Percentiles rank a stretch among this genome's conserved stretches.
Evolutionary conservation across 768 basidiomycete species (phyloP).

Genomic region (Termitomyces heimii): DNA sequence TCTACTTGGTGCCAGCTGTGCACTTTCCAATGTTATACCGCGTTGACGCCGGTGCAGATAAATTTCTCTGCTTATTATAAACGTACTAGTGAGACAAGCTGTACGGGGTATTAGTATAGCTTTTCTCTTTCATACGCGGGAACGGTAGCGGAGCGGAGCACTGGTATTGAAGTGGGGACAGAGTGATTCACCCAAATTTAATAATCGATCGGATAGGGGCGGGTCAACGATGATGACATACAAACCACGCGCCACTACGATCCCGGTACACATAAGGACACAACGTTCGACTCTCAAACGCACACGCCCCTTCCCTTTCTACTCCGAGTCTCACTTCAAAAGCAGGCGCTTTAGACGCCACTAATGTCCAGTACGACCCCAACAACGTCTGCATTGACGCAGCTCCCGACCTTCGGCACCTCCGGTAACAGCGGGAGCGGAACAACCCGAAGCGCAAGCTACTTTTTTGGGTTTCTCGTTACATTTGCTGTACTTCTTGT

Average conservation of each 20-base stretch:
- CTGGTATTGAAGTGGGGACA: background rate
- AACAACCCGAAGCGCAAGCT: constrained; percentile 29
- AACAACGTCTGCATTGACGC: background rate
- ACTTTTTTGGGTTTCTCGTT: constrained; percentile 50
- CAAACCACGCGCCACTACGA: constrained; percentile 3
- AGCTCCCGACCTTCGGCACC: constrained; percentile 2
- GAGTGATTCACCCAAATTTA: background rate
- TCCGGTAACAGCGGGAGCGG: background rate
- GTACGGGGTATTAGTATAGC: background rate
- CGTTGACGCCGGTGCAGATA: background rate
- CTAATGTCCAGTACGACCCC: background rate
- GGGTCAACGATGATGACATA: constrained; percentile 2
- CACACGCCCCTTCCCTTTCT: background rate
- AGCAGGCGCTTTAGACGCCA: background rate
- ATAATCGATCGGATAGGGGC: constrained; percentile 1
- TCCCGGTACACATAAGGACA: constrained; percentile 1
- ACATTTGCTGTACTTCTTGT: constrained; percentile 42
- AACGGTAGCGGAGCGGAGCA: background rate
- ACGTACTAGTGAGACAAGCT: background rate
- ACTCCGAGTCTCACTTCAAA: background rate
- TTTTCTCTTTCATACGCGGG: background rate
- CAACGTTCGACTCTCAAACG: background rate
- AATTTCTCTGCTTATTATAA: background rate
- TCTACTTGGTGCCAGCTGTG: background rate
- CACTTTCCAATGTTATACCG: background rate